Evolutionary conservation across 2,329 filamentous ascomycete genomes (phyloP).

Genomic region (Penicillium sp.): DNA sequence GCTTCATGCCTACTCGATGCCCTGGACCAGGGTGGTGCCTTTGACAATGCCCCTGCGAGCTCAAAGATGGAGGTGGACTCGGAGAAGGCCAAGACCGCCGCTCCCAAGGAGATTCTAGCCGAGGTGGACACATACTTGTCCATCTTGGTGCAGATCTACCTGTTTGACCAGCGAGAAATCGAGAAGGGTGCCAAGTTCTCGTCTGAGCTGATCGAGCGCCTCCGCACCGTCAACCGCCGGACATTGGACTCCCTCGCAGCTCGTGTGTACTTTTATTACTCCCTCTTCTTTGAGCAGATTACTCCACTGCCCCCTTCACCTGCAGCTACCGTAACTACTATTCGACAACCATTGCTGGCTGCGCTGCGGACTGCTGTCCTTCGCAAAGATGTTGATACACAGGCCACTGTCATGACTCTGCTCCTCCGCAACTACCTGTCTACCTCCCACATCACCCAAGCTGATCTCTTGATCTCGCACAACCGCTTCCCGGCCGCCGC

Average conservation of each 20-base stretch:
- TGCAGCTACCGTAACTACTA: conserved; percentile 80
- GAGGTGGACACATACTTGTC: conserved; percentile 89
- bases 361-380: conserved; percentile 93
- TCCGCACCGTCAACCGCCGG: conserved; percentile 87
- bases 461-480: conserved; percentile 92
- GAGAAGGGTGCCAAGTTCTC: conserved; percentile 84
- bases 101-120: conserved; percentile 73
- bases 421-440: conserved; percentile 94
- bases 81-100: conserved; percentile 65
- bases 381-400: conserved; percentile 95
- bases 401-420: conserved; percentile 92
- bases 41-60: conserved; percentile 59
- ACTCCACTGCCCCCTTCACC: conserved; percentile 85
- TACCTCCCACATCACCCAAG: conserved; percentile 95
- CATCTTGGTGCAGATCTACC: conserved; percentile 81
- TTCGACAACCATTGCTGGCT: conserved; percentile 81
- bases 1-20: conserved; percentile 71
- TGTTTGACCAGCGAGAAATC: conserved; percentile 82
- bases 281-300: conserved; percentile 90
- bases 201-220: conserved; percentile 75
- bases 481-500: conserved; percentile 93
- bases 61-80: conserved; percentile 74
- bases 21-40: conserved; percentile 66
- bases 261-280: conserved; percentile 98
- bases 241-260: conserved; percentile 92